phyloP scores from a whole-genome alignment of 371 early-diverging fungal genomes.

The Apophysomyces ossiformis region DNA sequence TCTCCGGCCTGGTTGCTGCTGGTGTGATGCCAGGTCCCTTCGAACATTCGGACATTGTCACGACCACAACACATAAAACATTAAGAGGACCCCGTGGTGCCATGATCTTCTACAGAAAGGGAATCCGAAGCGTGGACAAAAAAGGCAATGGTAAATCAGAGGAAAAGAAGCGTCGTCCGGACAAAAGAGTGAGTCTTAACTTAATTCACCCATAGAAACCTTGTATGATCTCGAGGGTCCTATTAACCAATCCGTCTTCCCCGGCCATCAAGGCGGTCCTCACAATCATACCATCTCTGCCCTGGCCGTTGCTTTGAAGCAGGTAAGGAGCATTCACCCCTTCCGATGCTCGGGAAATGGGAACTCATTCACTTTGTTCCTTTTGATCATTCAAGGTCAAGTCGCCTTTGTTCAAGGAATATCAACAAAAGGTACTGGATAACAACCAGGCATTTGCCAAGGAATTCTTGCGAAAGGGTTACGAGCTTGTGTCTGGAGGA shows the following conservation, averaged over 20 bases:
- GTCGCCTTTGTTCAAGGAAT: constrained; percentile 87
- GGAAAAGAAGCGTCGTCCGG: not conserved
- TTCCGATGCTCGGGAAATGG: constrained; percentile 7
- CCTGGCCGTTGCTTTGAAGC: constrained; percentile 96
- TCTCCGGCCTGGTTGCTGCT: constrained; percentile 93
- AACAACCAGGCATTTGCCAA: constrained; percentile 92
- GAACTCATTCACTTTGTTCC: constrained; percentile 11
- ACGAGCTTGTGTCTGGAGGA: constrained; percentile 91
- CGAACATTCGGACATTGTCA: constrained; percentile 97
- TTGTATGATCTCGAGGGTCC: constrained; percentile 89
- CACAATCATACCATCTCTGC: constrained; percentile 99
- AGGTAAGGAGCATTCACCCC: constrained; percentile 33
- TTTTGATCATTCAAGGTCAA: constrained; percentile 31
- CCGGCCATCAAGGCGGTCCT: constrained; percentile 99
- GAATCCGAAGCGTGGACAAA: constrained; percentile 80
- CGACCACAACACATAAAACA: constrained; percentile 99
- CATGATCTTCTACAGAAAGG: constrained; percentile 98
- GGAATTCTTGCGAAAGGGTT: constrained; percentile 72
- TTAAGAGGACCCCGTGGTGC: constrained; percentile 99
- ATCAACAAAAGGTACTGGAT: constrained; percentile 86
- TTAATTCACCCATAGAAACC: constrained; percentile 49
- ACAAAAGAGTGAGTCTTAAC: not conserved
- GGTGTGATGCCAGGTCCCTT: constrained; percentile 91
- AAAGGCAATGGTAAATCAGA: constrained; percentile 71
- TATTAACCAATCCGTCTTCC: constrained; percentile 98